These are phyloP conservation scores for Dalbergia oliveri DNA, from an alignment of 306 rosid species.

Conservation along the genomic window DNA sequence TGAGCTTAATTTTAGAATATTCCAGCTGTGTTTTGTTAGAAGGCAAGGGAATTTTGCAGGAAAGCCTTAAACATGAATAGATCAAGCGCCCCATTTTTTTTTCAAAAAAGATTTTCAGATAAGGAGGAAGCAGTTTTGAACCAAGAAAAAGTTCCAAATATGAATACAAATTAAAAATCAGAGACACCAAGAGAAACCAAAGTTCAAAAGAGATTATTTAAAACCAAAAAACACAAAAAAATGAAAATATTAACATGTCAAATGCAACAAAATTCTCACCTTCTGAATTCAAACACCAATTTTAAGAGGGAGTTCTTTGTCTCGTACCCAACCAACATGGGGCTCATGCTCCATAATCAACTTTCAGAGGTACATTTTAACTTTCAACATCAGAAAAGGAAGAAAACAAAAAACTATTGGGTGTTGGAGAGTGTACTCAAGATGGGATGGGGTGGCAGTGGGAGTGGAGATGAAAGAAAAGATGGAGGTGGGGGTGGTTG, in stretches of 20 bases:
- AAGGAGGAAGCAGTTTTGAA: neutral
- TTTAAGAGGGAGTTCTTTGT: neutral
- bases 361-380: no score
- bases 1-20: constrained; percentile 12
- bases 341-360: no score
- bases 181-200: neutral
- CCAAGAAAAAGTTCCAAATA: neutral
- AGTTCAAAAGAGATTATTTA: neutral
- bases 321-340: no score
- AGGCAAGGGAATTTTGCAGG: constrained; percentile 21
- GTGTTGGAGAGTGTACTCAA: no score
- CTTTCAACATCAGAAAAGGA: no score
- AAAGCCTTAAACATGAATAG: constrained; percentile 37
- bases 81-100: constrained; percentile 40
- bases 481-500: no score
- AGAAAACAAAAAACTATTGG: no score
- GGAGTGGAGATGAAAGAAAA: no score
- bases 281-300: constrained; percentile 27
- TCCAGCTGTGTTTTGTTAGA: constrained; percentile 6
- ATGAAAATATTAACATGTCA: neutral
- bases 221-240: no score
- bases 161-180: constrained; percentile 14
- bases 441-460: no score
- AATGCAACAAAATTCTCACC: constrained; percentile 47
- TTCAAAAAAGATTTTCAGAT: neutral